phyloP scores from a whole-genome alignment of 768 basidiomycete species.

The Phaffia tasmanica region DNA sequence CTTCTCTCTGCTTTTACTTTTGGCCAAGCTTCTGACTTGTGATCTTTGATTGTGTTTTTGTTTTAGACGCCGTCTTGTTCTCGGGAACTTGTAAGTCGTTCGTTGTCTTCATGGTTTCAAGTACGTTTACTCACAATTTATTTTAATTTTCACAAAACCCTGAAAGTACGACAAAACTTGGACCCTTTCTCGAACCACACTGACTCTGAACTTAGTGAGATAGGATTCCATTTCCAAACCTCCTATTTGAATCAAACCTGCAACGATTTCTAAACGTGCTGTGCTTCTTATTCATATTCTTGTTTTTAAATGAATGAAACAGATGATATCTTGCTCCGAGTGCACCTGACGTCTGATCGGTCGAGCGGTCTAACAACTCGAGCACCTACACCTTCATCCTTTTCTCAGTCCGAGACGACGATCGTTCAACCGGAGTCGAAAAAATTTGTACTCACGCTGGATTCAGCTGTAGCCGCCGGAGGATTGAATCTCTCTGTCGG shows the following conservation, averaged over 20 bases:
- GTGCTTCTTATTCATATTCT: too few relatives aligned
- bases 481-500: slow-evolving; percentile 29
- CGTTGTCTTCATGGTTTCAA: not conserved
- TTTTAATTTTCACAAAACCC: slow-evolving; percentile 18
- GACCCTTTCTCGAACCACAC: slow-evolving; percentile 56
- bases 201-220: slow-evolving; percentile 46
- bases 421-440: not conserved
- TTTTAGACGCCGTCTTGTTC: slow-evolving; percentile 55
- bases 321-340: slow-evolving; percentile 53
- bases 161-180: slow-evolving; percentile 50
- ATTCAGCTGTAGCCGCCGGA: not conserved
- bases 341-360: slow-evolving; percentile 46
- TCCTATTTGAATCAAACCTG: too few relatives aligned
- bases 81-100: slow-evolving; percentile 44
- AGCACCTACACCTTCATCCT: not conserved
- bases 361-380: not conserved
- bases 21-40: too few relatives aligned
- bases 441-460: slow-evolving; percentile 1
- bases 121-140: not conserved
- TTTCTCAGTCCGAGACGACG: not conserved
- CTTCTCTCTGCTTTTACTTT: too few relatives aligned
- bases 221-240: too few relatives aligned
- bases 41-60: too few relatives aligned
- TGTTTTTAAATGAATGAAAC: too few relatives aligned
- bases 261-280: too few relatives aligned